Evolutionary conservation across 345 rosid species (phyloP).

Genomic region (Gossypium australe): DNA sequence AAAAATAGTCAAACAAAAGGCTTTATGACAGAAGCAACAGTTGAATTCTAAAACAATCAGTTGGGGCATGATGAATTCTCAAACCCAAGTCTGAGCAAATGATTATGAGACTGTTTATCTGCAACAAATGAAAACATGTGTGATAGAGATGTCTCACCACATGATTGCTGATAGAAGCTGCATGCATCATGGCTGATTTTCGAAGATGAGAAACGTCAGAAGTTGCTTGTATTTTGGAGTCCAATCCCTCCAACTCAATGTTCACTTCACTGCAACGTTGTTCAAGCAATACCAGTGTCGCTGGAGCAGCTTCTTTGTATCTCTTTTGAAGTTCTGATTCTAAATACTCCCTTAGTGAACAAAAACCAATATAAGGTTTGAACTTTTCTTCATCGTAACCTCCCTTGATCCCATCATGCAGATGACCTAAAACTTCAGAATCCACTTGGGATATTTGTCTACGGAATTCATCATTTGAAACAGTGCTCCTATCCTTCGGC

Average conservation of each 20-base stretch:
- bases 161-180: slow-evolving; percentile 81
- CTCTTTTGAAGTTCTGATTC: slow-evolving; percentile 93
- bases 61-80: slow-evolving; percentile 1
- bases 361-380: slow-evolving; percentile 62
- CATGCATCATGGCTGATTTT: slow-evolving; percentile 74
- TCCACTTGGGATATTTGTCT: slow-evolving; percentile 83
- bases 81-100: not conserved
- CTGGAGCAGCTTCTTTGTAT: slow-evolving; percentile 90
- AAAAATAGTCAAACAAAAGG: slow-evolving; percentile 7
- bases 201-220: slow-evolving; percentile 89
- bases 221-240: slow-evolving; percentile 72
- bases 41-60: not conserved
- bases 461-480: slow-evolving; percentile 90
- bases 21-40: not conserved
- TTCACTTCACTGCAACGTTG: slow-evolving; percentile 75
- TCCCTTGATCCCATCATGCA: slow-evolving; percentile 77
- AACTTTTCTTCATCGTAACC: slow-evolving; percentile 94
- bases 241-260: slow-evolving; percentile 58
- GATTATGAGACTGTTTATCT: not conserved
- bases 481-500: slow-evolving; percentile 76
- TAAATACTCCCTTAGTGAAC: slow-evolving; percentile 72
- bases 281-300: slow-evolving; percentile 94
- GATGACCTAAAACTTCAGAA: slow-evolving; percentile 53
- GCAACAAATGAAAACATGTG: not conserved
- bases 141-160: slow-evolving; percentile 47